Percentiles rank a stretch among this genome's conserved stretches.
phyloP scores from a whole-genome alignment of 192 early-diverging fungal species.

The Mortierella claussenii region DNA sequence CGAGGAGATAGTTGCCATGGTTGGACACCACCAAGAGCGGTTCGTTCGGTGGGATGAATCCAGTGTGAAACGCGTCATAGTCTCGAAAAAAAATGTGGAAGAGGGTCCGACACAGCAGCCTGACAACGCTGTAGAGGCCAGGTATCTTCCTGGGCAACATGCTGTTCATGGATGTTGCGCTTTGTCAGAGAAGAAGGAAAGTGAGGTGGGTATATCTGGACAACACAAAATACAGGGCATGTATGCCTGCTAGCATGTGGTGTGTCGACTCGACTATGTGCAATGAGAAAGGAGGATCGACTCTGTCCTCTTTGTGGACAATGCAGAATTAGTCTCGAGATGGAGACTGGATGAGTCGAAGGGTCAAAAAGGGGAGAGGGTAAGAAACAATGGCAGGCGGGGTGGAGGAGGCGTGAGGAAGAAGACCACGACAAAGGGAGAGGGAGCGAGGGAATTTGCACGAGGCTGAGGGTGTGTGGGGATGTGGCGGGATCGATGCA shows the following conservation, averaged over 20 bases:
- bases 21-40: conserved; percentile 55
- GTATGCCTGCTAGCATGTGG: too few species aligned
- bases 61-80: conserved; percentile 49
- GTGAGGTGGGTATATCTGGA: neutral
- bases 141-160: conserved; percentile 42
- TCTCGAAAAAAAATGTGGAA: conserved; percentile 57
- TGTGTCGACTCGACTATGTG: neutral
- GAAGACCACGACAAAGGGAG: too few species aligned
- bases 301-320: too few species aligned
- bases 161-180: neutral
- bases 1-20: conserved; percentile 60
- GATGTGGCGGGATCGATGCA: too few species aligned
- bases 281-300: neutral
- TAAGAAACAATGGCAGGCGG: too few species aligned
- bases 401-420: too few species aligned
- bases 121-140: conserved; percentile 42
- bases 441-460: too few species aligned
- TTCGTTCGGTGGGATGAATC: conserved; percentile 43
- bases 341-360: too few species aligned
- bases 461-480: too few species aligned
- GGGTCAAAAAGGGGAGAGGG: too few species aligned
- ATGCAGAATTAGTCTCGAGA: too few species aligned
- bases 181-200: conserved; percentile 1
- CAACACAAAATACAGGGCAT: too few species aligned
- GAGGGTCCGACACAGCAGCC: conserved; percentile 44